These are phyloP conservation scores for Psidium friedrichsthalianum DNA, from an alignment of 345 rosid species.

Conservation along the genomic window DNA sequence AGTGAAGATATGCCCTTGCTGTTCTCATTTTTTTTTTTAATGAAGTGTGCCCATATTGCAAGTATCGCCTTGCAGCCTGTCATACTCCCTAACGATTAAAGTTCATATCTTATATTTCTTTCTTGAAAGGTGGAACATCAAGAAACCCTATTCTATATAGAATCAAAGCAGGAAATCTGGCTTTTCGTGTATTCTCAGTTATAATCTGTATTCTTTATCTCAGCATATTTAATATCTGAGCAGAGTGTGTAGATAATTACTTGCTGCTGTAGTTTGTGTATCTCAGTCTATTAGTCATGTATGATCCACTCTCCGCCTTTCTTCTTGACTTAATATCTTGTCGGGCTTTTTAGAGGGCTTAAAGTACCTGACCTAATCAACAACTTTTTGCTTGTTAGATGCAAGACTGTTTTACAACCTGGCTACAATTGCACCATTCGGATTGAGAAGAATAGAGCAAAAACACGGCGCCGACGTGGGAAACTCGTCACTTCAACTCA, in stretches of 20 bases:
- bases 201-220: not conserved
- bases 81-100: not conserved
- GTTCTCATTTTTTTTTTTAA: not conserved
- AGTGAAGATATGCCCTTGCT: not conserved
- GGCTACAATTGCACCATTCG: slow-evolving; percentile 59
- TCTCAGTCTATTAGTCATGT: not conserved
- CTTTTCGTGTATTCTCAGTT: not conserved
- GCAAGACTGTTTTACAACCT: slow-evolving; percentile 73
- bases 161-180: not conserved
- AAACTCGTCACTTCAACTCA: slow-evolving; percentile 13
- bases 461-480: slow-evolving; percentile 17
- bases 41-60: not conserved
- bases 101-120: not conserved
- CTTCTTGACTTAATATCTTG: not conserved
- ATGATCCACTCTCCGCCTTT: not conserved
- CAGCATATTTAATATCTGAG: not conserved
- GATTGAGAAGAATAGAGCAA: slow-evolving; percentile 37
- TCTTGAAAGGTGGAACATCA: not conserved
- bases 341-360: too few species aligned
- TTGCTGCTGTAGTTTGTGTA: not conserved
- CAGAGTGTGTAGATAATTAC: not conserved
- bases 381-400: slow-evolving; percentile 22
- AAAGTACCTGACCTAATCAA: not conserved
- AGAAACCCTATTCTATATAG: not conserved
- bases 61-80: not conserved